Percentiles rank a stretch among this genome's conserved stretches.
These are phyloP conservation scores for Wallacemonas rigidus DNA, from an alignment of 208 protist species.

Conservation along the genomic window DNA sequence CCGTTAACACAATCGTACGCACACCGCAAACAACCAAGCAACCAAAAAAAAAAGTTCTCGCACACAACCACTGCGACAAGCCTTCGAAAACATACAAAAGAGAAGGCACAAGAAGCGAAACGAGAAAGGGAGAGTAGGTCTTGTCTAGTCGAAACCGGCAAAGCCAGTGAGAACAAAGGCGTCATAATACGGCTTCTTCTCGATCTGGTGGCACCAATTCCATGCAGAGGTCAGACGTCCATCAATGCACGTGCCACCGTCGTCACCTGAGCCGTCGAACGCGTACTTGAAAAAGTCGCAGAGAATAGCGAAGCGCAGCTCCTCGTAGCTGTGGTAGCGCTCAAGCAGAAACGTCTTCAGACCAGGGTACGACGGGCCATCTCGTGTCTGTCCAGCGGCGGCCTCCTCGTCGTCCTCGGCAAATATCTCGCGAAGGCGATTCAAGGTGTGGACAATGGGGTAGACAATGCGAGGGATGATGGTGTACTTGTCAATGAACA, in stretches of 20 bases:
- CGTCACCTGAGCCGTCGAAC: constrained; percentile 93
- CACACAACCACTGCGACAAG: neutral
- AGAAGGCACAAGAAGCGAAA: too few species aligned
- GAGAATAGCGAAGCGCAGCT: constrained; percentile 84
- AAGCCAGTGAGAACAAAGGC: constrained; percentile 96
- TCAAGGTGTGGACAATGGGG: constrained; percentile 90
- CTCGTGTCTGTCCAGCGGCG: neutral
- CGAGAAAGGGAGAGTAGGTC: too few species aligned
- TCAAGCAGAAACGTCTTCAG: constrained; percentile 69
- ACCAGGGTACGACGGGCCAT: constrained; percentile 58
- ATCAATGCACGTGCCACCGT: constrained; percentile 96
- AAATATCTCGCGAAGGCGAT: constrained; percentile 68
- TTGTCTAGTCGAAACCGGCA: constrained; percentile 93
- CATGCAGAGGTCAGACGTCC: constrained; percentile 97
- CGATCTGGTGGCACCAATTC: constrained; percentile 96
- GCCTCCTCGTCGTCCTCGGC: constrained; percentile 28
- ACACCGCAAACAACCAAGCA: neutral
- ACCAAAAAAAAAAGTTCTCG: neutral
- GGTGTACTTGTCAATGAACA: constrained; percentile 99
- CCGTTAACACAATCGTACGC: too few species aligned
- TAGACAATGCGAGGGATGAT: constrained; percentile 94
- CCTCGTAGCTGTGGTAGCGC: constrained; percentile 77
- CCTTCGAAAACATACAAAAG: neutral
- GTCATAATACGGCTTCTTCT: constrained; percentile 97
- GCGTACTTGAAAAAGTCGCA: constrained; percentile 96